Evolutionary conservation across 2,329 filamentous ascomycete genomes (phyloP), one percentile per base, ranked within the genome.

Genomic region (Fusarium decemcellulare): DNA sequence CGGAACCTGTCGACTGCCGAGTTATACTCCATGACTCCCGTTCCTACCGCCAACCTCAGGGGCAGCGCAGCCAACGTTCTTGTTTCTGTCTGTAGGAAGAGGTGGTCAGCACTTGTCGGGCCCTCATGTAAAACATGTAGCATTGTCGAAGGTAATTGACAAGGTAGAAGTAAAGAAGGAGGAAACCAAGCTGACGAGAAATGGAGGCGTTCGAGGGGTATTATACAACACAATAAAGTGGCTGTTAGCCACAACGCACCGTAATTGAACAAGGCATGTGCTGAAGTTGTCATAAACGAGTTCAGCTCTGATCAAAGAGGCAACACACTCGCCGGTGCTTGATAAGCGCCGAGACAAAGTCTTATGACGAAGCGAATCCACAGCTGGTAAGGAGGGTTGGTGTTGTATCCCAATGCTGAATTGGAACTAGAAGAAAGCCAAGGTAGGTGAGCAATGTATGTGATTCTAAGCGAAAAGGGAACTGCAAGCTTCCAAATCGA

Each of bases 11-110:
- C 73, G 7, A 75, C 66, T 6, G 66, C 55, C 11, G 68, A 55
- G 37, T 75, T 75, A 53, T 75, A 75, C 42, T 75, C 68, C 72
- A 74, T 74, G 36, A 14, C 29, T 55, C 46, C 53, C 11, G 61
- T 44, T 27, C 27, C 40, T 12, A 59, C 46, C 18, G 59, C 37
- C 30, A 65, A 61, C 14, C 54, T 58, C n/a, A 61, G 63, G 12
- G 61, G 63, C 5, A 55, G 59, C 16, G 68, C 23, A 39, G 69
- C 54, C 18, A 61, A 37, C n/a, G 58, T 36, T 14, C 48, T 52
- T 42, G 48, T 52, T 18, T 68, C 61, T 51, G 48, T 46, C 72
- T 74, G 60, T 1, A 50, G 30, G 9, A 27, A 8, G 5, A 39
- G 27, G n/a, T 27, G n/a, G 36, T 67, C 27, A 61, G 59, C 18